phyloP scores from a whole-genome alignment of 1,139 yeast genomes.

The Magnusiomyces tetraspermus region DNA sequence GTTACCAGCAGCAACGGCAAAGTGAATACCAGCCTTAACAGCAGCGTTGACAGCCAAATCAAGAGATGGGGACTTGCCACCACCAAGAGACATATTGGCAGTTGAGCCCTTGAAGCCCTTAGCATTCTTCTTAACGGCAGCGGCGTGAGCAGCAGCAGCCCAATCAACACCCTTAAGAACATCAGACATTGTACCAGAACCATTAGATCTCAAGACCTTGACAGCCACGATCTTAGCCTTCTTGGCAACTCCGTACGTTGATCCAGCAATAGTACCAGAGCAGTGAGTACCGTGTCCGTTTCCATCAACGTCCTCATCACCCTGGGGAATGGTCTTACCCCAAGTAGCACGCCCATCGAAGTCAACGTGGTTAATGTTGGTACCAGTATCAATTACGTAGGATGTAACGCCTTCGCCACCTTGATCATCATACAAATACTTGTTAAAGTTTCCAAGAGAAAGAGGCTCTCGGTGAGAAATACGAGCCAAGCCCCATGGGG shows the following conservation, averaged over 20 bases:
- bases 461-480: conserved; percentile 63
- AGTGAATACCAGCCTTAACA: conserved; percentile 49
- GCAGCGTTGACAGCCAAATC: conserved; percentile 52
- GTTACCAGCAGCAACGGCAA: conserved; percentile 61
- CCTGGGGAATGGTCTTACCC: conserved; percentile 85
- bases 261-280: conserved; percentile 54
- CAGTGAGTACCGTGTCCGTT: conserved; percentile 78
- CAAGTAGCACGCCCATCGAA: conserved; percentile 86
- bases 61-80: conserved; percentile 46
- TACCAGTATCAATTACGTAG: conserved; percentile 82
- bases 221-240: conserved; percentile 52
- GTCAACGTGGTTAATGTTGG: conserved; percentile 64
- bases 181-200: conserved; percentile 42
- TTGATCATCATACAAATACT: conserved; percentile 66
- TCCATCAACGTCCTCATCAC: conserved; percentile 77
- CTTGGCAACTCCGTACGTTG: conserved; percentile 55
- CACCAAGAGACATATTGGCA: conserved; percentile 55
- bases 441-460: conserved; percentile 60
- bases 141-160: conserved; percentile 35
- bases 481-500: conserved; percentile 97
- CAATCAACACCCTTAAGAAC: conserved; percentile 41
- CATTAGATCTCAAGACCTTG: conserved; percentile 43
- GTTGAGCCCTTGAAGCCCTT: conserved; percentile 49
- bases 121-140: conserved; percentile 31
- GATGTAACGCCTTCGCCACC: conserved; percentile 89